phyloP scores from a whole-genome alignment of 495 filamentous ascomycete species.

The Penicillium cinerascens region DNA sequence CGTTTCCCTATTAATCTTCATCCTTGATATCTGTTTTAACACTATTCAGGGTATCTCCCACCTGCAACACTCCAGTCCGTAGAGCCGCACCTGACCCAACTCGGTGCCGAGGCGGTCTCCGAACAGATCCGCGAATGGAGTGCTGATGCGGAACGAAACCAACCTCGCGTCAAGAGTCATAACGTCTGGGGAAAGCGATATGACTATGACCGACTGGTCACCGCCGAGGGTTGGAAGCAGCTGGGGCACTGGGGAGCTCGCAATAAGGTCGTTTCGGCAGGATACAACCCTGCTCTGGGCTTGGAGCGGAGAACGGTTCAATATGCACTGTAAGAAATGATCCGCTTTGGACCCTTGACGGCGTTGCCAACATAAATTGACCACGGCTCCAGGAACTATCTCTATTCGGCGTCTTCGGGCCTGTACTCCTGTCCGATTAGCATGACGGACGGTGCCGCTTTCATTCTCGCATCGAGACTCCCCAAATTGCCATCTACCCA shows the following conservation, averaged over 20 bases:
- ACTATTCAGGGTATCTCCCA: constrained; percentile 30
- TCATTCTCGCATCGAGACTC: constrained; percentile 55
- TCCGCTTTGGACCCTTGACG: background rate
- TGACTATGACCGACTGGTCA: constrained; percentile 37
- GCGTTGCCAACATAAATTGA: constrained; percentile 17
- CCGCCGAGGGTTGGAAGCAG: constrained; percentile 42
- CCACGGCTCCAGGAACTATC: constrained; percentile 58
- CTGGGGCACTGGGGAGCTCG: constrained; percentile 35
- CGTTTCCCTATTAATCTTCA: background rate
- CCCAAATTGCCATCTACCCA: constrained; percentile 19
- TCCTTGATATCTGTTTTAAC: background rate
- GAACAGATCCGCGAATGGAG: constrained; percentile 32
- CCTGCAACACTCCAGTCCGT: constrained; percentile 13
- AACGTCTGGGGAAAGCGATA: constrained; percentile 40
- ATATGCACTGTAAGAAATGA: constrained; percentile 26
- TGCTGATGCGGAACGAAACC: constrained; percentile 34
- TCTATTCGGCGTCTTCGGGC: constrained; percentile 60
- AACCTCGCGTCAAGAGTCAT: constrained; percentile 36
- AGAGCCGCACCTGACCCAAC: constrained; percentile 21
- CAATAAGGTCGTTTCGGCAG: constrained; percentile 36
- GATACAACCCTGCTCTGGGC: constrained; percentile 31
- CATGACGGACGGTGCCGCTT: constrained; percentile 70
- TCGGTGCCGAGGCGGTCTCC: constrained; percentile 35
- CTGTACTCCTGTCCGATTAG: constrained; percentile 63
- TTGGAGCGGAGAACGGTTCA: constrained; percentile 39